These are phyloP conservation scores for Hirschfeldia incana DNA, from an alignment of 345 rosid genomes.

Conservation along the genomic window DNA sequence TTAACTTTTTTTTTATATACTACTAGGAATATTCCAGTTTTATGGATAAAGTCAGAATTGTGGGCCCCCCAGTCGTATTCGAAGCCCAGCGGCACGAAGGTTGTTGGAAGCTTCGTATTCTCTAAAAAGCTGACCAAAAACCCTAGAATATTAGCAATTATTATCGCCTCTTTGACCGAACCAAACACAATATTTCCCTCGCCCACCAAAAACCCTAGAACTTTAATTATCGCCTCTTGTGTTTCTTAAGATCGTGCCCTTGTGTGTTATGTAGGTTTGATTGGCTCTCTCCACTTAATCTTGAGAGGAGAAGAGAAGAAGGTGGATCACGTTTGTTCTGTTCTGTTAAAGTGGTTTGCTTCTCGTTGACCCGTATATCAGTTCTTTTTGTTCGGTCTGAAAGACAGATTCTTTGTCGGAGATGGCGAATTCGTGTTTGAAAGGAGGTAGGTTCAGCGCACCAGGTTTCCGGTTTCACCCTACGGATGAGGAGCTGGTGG, in stretches of 20 bases:
- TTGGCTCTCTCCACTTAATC: conserved; percentile 7
- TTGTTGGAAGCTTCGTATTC: conserved; percentile 16
- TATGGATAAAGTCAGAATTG: not conserved
- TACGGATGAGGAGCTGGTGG: conserved; percentile 84
- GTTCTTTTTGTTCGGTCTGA: not conserved
- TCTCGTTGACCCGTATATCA: conserved; percentile 18
- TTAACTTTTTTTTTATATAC: too few relatives aligned
- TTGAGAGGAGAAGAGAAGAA: conserved; percentile 12
- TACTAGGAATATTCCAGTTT: too few relatives aligned
- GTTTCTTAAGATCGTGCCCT: not conserved
- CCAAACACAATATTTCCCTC: not conserved
- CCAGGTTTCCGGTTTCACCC: conserved; percentile 97
- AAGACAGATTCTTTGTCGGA: not conserved
- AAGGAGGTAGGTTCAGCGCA: conserved; percentile 57
- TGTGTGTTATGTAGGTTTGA: conserved; percentile 20
- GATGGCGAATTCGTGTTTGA: conserved; percentile 35
- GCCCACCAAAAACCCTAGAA: conserved; percentile 18
- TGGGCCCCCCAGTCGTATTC: not conserved
- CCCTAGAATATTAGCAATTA: not conserved
- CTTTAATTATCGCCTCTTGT: not conserved
- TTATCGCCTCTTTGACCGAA: not conserved
- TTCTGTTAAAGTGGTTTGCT: conserved; percentile 4
- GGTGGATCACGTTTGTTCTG: not conserved
- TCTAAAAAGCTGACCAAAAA: not conserved
- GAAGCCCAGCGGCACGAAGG: not conserved